Conservation (phyloP, 495 filamentous ascomycete genomes). For the Xylaria venustula region DNA sequence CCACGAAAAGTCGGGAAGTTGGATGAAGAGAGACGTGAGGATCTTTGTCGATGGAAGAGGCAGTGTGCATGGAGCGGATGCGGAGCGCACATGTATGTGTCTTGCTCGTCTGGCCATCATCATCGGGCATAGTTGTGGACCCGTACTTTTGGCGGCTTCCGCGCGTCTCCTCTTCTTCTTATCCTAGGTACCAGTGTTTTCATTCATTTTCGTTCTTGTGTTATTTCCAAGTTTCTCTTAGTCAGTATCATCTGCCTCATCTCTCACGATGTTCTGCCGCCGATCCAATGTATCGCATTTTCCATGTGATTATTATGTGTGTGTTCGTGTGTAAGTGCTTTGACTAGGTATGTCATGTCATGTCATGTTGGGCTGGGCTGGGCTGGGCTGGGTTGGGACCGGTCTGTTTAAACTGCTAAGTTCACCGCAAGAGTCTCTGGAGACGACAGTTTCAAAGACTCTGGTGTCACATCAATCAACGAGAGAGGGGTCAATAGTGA, state of each 20-base stretch:
- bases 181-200: neutral
- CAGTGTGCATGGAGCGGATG: slow-evolving; percentile 12
- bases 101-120: neutral
- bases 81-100: slow-evolving; percentile 1
- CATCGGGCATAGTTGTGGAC: slow-evolving; percentile 1
- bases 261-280: neutral
- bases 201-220: no score
- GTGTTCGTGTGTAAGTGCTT: neutral
- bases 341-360: no score
- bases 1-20: slow-evolving; percentile 11
- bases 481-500: neutral
- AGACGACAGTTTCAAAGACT: slow-evolving; percentile 14
- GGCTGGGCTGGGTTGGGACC: neutral
- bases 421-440: slow-evolving; percentile 32
- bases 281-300: neutral
- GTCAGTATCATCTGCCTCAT: neutral
- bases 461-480: slow-evolving; percentile 17
- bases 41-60: slow-evolving; percentile 3
- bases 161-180: neutral
- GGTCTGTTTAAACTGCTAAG: slow-evolving; percentile 16
- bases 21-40: slow-evolving; percentile 2
- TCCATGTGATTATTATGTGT: neutral
- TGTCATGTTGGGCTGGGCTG: no score
- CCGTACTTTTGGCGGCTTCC: no score
- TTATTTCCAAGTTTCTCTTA: no score